Conservation (phyloP, 768 basidiomycete species). For the Rhodotorula diobovata region DNA sequence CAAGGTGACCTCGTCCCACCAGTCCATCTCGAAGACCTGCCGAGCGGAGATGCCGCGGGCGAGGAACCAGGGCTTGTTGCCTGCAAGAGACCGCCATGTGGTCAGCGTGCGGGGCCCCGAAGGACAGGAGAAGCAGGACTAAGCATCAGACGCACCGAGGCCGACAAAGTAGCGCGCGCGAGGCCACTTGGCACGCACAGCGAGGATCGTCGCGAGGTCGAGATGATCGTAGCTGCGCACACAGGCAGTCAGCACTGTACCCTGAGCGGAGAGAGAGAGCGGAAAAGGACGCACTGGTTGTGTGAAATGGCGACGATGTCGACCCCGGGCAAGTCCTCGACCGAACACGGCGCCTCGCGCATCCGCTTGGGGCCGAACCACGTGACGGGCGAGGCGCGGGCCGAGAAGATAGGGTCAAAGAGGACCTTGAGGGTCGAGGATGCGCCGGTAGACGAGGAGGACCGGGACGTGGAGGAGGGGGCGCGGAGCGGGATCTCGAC, state of each 20-base stretch:
- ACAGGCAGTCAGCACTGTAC: too few species aligned
- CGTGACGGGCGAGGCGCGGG: too few species aligned
- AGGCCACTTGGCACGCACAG: conserved; percentile 38
- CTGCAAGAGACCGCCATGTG: conserved; percentile 4
- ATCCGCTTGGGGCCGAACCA: background rate
- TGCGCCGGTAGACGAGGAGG: too few species aligned
- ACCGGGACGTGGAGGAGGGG: too few species aligned
- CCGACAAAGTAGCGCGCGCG: conserved; percentile 48
- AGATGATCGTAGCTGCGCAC: conserved; percentile 50
- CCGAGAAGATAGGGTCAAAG: background rate
- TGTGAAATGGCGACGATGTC: background rate
- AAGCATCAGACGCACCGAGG: conserved; percentile 43
- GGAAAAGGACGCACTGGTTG: background rate
- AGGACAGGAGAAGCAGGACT: background rate
- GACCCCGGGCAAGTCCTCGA: background rate
- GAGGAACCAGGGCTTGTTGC: conserved; percentile 45
- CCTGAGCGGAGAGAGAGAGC: too few species aligned
- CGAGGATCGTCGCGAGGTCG: conserved; percentile 47
- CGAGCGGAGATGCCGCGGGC: conserved; percentile 44
- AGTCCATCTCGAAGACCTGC: conserved; percentile 49
- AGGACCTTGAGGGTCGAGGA: background rate
- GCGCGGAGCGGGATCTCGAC: background rate
- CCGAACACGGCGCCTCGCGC: background rate
- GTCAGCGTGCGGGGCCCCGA: too few species aligned
- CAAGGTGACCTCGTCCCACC: conserved; percentile 49